Evolutionary conservation across 129 eudicot genomes (phyloP), one percentile per base, ranked within the genome.

Genomic region (Pseudognaphalium luteoalbum): DNA sequence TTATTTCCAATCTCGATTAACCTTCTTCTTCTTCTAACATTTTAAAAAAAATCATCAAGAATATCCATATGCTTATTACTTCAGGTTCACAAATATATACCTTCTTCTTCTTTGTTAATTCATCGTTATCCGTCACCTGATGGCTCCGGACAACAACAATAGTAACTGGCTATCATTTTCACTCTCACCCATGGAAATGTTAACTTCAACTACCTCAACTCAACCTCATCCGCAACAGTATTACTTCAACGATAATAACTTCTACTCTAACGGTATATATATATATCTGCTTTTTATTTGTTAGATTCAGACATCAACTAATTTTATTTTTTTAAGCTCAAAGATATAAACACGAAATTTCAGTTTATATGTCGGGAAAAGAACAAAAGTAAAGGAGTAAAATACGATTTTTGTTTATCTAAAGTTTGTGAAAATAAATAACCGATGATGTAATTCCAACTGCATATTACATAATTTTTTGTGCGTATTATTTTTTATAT

Each of bases 121-220:
- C 28, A 25, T 25, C 28, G 28, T 25, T 33, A 35, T 20, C 32
- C 51, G 3, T 44, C 52, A 47, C 29, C 30, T 15, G 17, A 92
- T 92, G 98, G 91, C 98, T 12, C 93, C 91, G 8, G 98, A 85
- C 21, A 84, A 44, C 16, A 11, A 44, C 2, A 10, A 81, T 67
- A n/a, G n/a, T n/a, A 85, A 86, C 75, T 86, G 89, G 89, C 87
- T 88, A 28, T 88, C 93, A 4, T 88, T 88, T 58, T 88, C 93
- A 34, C 81, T 88, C 1, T 88, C 90, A 9, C 83, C 93, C 0
- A 85, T 87, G 96, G 97, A 89, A 70, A 86, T 92, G 90, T 72
- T 89, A 21, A 74, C 76, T 76, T 77, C 86, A 73, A 70, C 86
- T n/a, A 60, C 84, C 2, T 68, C 84, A 66, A 57, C 93, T 9